Evolutionary conservation across 441 rosid species (phyloP).

Genomic region (Raphanus hybrid): DNA sequence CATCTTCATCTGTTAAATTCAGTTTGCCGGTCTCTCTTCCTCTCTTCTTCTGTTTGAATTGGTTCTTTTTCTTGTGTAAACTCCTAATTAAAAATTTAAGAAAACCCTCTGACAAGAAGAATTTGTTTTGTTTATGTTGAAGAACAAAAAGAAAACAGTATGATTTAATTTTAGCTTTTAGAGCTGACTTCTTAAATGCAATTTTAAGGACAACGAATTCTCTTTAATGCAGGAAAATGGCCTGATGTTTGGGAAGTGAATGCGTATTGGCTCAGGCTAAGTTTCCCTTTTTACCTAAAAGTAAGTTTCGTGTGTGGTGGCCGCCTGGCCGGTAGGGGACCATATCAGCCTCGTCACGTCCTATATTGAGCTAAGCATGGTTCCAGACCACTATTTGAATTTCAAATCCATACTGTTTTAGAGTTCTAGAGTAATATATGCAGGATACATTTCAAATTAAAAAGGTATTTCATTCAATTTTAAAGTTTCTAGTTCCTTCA

Average conservation of each 20-base stretch:
- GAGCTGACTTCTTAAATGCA: conserved; percentile 19
- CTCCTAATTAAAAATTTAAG: background rate
- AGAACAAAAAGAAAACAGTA: background rate
- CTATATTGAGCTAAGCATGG: conserved; percentile 9
- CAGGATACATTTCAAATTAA: background rate
- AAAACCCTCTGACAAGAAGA: background rate
- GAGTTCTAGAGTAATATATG: background rate
- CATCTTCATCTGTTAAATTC: background rate
- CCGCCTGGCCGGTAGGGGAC: conserved; percentile 18
- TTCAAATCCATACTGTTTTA: conserved; percentile 17
- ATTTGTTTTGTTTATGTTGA: conserved; percentile 2
- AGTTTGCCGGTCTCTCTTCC: background rate
- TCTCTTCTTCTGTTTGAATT: background rate
- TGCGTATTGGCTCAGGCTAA: conserved; percentile 18
- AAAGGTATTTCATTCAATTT: background rate
- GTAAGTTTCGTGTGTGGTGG: conserved; percentile 26
- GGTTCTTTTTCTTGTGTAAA: background rate
- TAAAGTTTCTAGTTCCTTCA: background rate
- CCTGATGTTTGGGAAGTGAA: conserved; percentile 12
- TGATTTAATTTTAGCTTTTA: background rate
- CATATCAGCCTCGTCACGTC: conserved; percentile 26
- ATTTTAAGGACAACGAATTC: conserved; percentile 7
- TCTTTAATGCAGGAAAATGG: background rate
- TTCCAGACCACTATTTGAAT: conserved; percentile 21
- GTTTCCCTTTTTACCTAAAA: conserved; percentile 14